Evolutionary conservation across 2,329 filamentous ascomycete genomes (phyloP), one percentile per base, ranked within the genome.

Genomic region (Colletotrichum sp.): DNA sequence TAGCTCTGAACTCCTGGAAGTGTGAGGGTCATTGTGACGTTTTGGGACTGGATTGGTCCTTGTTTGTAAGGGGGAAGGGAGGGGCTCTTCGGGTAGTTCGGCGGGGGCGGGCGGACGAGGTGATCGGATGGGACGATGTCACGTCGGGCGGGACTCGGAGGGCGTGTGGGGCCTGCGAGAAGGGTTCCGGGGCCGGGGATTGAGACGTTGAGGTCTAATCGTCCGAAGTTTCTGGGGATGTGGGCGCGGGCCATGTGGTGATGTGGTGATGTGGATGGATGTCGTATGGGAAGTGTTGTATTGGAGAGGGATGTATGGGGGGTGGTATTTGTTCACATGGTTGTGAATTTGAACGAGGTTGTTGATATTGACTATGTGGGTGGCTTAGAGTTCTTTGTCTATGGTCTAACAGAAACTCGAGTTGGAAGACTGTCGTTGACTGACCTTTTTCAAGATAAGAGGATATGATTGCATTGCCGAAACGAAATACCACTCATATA

Each of bases 81-180:
- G 43, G 43, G 43, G 43, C 43, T 52, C n/a, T 52, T 69, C 55
- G 58, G 58, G 13, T 48, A 32, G 16, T 12, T 24, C n/a, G 56
- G 5, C 21, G 34, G 55, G 36, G 21, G 28, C 24, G 55, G 56
- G 21, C 55, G 30, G 28, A 55, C 38, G 38, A 32, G 30, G 26
- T 30, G 69, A 52, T 52, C 43, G 48, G 52, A 55, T 36, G 66
- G 48, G 68, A 74, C 72, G 69, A 74, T 72, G 69, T 67, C 30
- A 66, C 55, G n/a, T 74, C 24, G 72, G 71, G 21, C 13, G 21
- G 59, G 18, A 56, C 18, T 65, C 34, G 52, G 62, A 32, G 24
- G 21, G 18, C 5, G 9, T 21, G 36, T 36, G 48, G 21, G 34
- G 30, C 16, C 3, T n/a, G 38, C 24, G n/a, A 43, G 43, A 52